A percentile compares a stretch with the other conserved stretches of the same genome.
These are phyloP conservation scores for Phialophora chinensis DNA, from an alignment of 2,329 filamentous ascomycete genomes.

Conservation along the genomic window DNA sequence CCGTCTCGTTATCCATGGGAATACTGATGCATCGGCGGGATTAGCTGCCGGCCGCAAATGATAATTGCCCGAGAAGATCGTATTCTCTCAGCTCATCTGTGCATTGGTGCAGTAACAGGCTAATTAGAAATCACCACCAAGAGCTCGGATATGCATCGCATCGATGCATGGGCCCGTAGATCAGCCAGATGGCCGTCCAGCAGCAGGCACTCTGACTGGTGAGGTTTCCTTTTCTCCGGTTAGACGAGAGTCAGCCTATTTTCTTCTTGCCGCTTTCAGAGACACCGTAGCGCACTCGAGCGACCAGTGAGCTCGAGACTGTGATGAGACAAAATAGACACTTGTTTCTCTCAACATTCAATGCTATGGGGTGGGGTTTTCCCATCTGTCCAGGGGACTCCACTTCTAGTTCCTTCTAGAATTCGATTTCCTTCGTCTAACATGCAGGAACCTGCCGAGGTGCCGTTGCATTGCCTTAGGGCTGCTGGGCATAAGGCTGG, in stretches of 20 bases:
- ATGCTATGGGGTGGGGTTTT: slow-evolving; percentile 2
- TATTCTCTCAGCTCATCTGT: slow-evolving; percentile 8
- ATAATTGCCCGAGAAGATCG: not conserved
- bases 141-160: slow-evolving; percentile 18
- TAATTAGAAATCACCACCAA: slow-evolving; percentile 18
- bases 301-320: not conserved
- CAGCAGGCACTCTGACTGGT: slow-evolving; percentile 12
- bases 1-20: not conserved
- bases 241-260: not conserved
- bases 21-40: not conserved
- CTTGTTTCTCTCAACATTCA: not conserved
- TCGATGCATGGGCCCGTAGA: slow-evolving; percentile 14
- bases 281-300: not conserved
- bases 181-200: slow-evolving; percentile 14
- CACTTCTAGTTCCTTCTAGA: slow-evolving; percentile 23
- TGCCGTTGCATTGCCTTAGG: slow-evolving; percentile 28
- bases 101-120: slow-evolving; percentile 13
- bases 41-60: not conserved
- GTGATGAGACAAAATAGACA: slow-evolving; percentile 11
- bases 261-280: slow-evolving; percentile 13
- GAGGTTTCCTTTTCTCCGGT: slow-evolving; percentile 11
- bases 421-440: slow-evolving; percentile 20
- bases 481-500: slow-evolving; percentile 21
- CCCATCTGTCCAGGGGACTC: slow-evolving; percentile 8
- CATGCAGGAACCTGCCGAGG: slow-evolving; percentile 33